Evolutionary conservation across 768 basidiomycete genomes (phyloP).

Genomic region (Cyclocybe aegerita): DNA sequence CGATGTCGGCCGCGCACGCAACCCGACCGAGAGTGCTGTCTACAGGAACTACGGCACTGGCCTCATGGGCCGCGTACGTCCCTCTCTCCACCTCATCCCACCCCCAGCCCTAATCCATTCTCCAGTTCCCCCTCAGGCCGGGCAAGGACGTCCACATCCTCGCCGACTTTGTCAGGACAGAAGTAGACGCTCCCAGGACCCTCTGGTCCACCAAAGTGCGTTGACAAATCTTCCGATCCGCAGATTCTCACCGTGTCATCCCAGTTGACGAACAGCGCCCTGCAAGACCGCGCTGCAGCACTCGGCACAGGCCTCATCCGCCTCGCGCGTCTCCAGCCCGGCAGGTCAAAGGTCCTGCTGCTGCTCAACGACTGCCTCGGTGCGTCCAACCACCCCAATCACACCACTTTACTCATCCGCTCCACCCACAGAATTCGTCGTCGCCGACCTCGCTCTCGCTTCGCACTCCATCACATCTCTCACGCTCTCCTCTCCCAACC

Average conservation of each 20-base stretch:
- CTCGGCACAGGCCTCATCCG: constrained; percentile 73
- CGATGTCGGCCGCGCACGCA: constrained; percentile 80
- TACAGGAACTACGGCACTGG: constrained; percentile 92
- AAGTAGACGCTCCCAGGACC: constrained; percentile 65
- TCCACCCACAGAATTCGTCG: constrained; percentile 62
- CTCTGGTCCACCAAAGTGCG: constrained; percentile 79
- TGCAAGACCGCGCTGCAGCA: constrained; percentile 69
- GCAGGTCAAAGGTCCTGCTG: constrained; percentile 69
- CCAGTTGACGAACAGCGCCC: constrained; percentile 72
- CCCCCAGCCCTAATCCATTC: constrained; percentile 1
- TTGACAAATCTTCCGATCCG: not conserved
- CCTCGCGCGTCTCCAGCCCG: constrained; percentile 51
- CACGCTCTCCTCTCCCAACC: constrained; percentile 55
- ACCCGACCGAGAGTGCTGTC: constrained; percentile 79
- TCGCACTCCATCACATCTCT: constrained; percentile 67
- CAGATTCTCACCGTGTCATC: not conserved
- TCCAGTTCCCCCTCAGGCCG: constrained; percentile 73
- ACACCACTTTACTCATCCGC: not conserved
- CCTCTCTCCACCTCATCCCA: constrained; percentile 11
- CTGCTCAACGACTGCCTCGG: constrained; percentile 80
- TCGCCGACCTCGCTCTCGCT: constrained; percentile 77
- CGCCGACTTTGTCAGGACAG: constrained; percentile 64
- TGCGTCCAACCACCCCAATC: constrained; percentile 26
- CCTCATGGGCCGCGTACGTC: constrained; percentile 72
- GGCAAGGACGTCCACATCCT: constrained; percentile 69